Evolutionary conservation across 2,329 filamentous ascomycete species (phyloP).

Genomic region (Chaetothyriales sp.): DNA sequence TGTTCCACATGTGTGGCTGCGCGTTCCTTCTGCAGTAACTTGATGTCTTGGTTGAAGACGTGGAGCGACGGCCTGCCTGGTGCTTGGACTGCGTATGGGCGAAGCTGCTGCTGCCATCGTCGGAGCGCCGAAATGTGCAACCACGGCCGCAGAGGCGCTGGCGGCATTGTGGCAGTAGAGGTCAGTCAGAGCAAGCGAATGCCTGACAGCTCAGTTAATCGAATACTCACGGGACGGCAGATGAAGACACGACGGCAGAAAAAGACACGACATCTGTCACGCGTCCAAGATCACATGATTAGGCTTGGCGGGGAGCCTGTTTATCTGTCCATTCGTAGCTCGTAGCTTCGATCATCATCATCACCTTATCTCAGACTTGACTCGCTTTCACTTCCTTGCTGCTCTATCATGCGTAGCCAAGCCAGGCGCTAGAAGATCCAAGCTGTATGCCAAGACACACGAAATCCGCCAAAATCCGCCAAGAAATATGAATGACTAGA

Average conservation of each 20-base stretch:
- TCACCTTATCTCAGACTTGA: too few species aligned
- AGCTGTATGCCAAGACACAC: neutral
- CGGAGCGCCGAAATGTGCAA: conserved; percentile 10
- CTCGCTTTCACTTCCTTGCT: too few species aligned
- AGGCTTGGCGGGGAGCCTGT: too few species aligned
- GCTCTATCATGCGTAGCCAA: too few species aligned
- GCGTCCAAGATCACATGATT: too few species aligned
- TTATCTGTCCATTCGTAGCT: too few species aligned
- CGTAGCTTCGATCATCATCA: too few species aligned
- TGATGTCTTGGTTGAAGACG: conserved; percentile 78
- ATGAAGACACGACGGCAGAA: too few species aligned
- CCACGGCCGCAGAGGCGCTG: conserved; percentile 9
- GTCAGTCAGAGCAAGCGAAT: conserved; percentile 15
- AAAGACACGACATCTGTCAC: too few species aligned
- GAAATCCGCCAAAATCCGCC: too few species aligned
- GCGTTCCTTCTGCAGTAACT: conserved; percentile 84
- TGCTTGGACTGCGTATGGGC: conserved; percentile 61
- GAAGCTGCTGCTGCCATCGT: conserved; percentile 7
- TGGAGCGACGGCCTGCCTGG: conserved; percentile 66
- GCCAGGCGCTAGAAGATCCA: neutral
- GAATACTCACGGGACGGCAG: too few species aligned
- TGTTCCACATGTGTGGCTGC: conserved; percentile 56
- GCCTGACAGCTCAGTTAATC: conserved; percentile 4
- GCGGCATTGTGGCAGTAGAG: conserved; percentile 10
- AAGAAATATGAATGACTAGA: too few species aligned